Evolutionary conservation across 2,329 filamentous ascomycete species (phyloP).

Genomic region (Thelonectria discophora): DNA sequence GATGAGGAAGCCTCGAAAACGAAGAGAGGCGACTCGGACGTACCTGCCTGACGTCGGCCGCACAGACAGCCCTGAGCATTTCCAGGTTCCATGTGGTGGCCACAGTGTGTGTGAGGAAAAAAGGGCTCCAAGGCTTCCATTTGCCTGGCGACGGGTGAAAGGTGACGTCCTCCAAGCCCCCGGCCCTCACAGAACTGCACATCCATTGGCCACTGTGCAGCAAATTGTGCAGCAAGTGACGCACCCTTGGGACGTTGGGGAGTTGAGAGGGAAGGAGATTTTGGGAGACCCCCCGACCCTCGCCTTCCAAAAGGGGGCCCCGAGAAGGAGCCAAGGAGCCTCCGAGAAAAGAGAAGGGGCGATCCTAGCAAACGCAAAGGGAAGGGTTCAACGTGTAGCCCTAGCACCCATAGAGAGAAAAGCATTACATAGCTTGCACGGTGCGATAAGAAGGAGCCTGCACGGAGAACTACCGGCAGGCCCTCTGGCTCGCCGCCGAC

Average conservation of each 20-base stretch:
- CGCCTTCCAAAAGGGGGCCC: slow-evolving; percentile 11
- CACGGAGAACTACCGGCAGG: neutral
- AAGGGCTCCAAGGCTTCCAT: neutral
- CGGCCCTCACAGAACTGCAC: slow-evolving; percentile 1
- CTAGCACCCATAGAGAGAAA: neutral
- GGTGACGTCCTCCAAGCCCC: slow-evolving; percentile 25
- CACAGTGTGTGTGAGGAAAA: slow-evolving; percentile 18
- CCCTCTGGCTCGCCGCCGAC: neutral
- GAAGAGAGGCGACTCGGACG: neutral
- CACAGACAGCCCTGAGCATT: slow-evolving; percentile 12
- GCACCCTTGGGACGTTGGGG: slow-evolving; percentile 12
- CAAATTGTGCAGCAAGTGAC: slow-evolving; percentile 16
- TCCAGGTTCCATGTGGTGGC: slow-evolving; percentile 6
- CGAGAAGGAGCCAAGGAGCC: slow-evolving; percentile 20
- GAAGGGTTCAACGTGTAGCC: neutral
- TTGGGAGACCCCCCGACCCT: slow-evolving; percentile 10
- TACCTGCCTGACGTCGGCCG: slow-evolving; percentile 6
- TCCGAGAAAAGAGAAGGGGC: slow-evolving; percentile 20
- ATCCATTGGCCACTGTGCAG: slow-evolving; percentile 15
- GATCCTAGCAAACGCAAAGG: slow-evolving; percentile 14
- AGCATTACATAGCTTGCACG: neutral
- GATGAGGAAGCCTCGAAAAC: neutral
- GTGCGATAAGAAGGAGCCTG: too few species aligned
- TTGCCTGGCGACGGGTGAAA: slow-evolving; percentile 17
- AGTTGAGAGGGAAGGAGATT: slow-evolving; percentile 17